Percentiles rank a stretch among this genome's conserved stretches.
These are phyloP conservation scores for Solanum stenotomum DNA, from an alignment of 257 asterid genomes.

Conservation along the genomic window DNA sequence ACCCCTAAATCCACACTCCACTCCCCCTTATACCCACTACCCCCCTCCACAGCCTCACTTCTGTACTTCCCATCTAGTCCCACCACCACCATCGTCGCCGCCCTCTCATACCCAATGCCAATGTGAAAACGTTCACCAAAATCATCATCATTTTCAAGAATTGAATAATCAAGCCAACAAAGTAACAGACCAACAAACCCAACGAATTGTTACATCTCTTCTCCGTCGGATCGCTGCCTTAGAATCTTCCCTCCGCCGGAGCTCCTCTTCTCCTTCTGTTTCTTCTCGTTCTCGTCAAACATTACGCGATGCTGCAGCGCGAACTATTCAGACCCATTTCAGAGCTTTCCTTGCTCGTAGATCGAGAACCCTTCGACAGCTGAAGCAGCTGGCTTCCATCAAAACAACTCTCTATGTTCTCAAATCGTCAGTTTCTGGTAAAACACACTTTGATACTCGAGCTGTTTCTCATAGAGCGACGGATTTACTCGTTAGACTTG, in stretches of 20 bases:
- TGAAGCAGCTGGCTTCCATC: constrained; percentile 61
- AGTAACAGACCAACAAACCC: constrained; percentile 1
- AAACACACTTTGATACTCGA: constrained; percentile 29
- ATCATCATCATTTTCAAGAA: constrained; percentile 13
- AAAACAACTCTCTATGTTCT: constrained; percentile 42
- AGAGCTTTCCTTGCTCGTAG: constrained; percentile 69
- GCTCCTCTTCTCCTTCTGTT: constrained; percentile 14
- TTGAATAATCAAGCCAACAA: neutral
- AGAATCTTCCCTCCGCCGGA: constrained; percentile 49
- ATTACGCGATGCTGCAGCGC: constrained; percentile 71
- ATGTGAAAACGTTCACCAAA: constrained; percentile 7
- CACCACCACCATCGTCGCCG: neutral
- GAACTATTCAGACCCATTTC: constrained; percentile 68
- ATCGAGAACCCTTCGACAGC: constrained; percentile 80
- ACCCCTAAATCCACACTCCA: constrained; percentile 25
- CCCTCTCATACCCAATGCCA: constrained; percentile 7
- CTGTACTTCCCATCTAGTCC: constrained; percentile 10
- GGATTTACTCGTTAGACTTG: constrained; percentile 52
- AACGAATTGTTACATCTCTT: constrained; percentile 44
- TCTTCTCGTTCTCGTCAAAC: constrained; percentile 12
- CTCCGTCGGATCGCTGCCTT: constrained; percentile 70
- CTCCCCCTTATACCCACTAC: constrained; percentile 9
- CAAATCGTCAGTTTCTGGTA: constrained; percentile 40
- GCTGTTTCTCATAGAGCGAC: constrained; percentile 27
- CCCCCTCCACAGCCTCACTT: constrained; percentile 22